These are phyloP conservation scores for Erysiphe neolycopersici DNA, from an alignment of 2,329 filamentous ascomycete genomes.

Conservation along the genomic window DNA sequence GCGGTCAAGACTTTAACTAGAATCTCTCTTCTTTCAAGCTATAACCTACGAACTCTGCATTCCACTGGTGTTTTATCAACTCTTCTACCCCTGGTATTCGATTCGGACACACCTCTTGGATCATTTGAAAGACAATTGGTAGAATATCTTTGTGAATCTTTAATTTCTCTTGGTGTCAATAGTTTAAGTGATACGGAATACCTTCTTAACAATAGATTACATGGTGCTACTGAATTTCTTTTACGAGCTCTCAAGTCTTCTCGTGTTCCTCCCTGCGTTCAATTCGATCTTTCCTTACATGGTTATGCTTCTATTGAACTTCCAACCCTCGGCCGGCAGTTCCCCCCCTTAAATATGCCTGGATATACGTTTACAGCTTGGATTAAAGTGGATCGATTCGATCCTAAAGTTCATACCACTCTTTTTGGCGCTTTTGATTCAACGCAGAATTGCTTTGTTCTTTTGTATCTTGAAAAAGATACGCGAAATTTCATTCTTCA, in stretches of 20 bases:
- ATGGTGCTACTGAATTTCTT: conserved; percentile 38
- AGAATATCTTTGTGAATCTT: conserved; percentile 36
- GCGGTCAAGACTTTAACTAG: conserved; percentile 21
- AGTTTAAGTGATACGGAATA: conserved; percentile 61
- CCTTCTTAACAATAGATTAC: conserved; percentile 28
- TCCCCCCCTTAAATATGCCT: conserved; percentile 44
- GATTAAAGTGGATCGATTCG: conserved; percentile 72
- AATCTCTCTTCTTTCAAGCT: conserved; percentile 34
- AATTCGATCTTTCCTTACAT: conserved; percentile 73
- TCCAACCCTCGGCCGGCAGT: conserved; percentile 55
- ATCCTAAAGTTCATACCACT: conserved; percentile 65
- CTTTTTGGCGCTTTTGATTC: conserved; percentile 87
- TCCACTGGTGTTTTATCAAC: conserved; percentile 42
- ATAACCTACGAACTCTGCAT: conserved; percentile 47
- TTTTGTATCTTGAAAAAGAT: conserved; percentile 83
- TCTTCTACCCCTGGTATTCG: conserved; percentile 35
- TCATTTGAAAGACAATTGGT: conserved; percentile 30
- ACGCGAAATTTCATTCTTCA: conserved; percentile 87
- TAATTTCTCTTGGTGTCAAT: conserved; percentile 53
- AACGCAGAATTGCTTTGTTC: conserved; percentile 74
- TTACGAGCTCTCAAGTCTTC: conserved; percentile 49
- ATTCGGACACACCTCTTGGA: conserved; percentile 22
- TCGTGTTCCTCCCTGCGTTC: conserved; percentile 57
- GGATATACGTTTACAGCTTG: conserved; percentile 83
- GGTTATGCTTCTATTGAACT: conserved; percentile 83